Percentiles rank a stretch among this genome's conserved stretches.
phyloP scores from a whole-genome alignment of 1,284 basidiomycete genomes.

The Cutaneotrichosporon arboriforme region DNA sequence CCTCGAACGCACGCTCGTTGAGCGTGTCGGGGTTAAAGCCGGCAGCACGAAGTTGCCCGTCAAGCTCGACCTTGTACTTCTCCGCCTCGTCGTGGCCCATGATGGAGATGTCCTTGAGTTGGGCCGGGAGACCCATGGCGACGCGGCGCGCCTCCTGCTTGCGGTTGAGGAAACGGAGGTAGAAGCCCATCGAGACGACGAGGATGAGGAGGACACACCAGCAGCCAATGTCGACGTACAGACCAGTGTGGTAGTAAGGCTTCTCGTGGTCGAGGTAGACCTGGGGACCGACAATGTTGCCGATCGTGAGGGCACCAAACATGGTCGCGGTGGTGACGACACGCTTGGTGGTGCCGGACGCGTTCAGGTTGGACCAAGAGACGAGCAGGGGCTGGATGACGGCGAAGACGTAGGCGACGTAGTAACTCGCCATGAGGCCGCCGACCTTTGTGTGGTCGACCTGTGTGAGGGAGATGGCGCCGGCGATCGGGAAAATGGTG shows the following conservation, averaged over 20 bases:
- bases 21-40: conserved; percentile 17
- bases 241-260: conserved; percentile 36
- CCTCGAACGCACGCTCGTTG: conserved; percentile 24
- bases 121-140: conserved; percentile 36
- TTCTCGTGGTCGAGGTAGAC: conserved; percentile 35
- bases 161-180: conserved; percentile 37
- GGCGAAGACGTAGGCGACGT: conserved; percentile 35
- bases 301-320: conserved; percentile 29
- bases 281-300: conserved; percentile 36
- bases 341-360: conserved; percentile 42
- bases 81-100: conserved; percentile 29
- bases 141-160: conserved; percentile 34
- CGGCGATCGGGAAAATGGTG: conserved; percentile 37
- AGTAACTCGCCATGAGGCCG: conserved; percentile 37
- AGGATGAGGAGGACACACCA: conserved; percentile 33
- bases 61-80: conserved; percentile 26
- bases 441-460: conserved; percentile 24
- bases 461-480: conserved; percentile 34
- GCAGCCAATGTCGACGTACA: conserved; percentile 41
- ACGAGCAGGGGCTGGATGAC: conserved; percentile 36
- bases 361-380: conserved; percentile 41
- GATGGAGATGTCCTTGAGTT: conserved; percentile 41
- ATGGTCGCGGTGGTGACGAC: conserved; percentile 35
- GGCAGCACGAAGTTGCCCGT: conserved; percentile 11
- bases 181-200: conserved; percentile 36